A percentile compares a stretch with the other conserved stretches of the same genome.
Conservation (phyloP, 2,329 filamentous ascomycete genomes). For the Neoscytalidium dimidiatum region DNA sequence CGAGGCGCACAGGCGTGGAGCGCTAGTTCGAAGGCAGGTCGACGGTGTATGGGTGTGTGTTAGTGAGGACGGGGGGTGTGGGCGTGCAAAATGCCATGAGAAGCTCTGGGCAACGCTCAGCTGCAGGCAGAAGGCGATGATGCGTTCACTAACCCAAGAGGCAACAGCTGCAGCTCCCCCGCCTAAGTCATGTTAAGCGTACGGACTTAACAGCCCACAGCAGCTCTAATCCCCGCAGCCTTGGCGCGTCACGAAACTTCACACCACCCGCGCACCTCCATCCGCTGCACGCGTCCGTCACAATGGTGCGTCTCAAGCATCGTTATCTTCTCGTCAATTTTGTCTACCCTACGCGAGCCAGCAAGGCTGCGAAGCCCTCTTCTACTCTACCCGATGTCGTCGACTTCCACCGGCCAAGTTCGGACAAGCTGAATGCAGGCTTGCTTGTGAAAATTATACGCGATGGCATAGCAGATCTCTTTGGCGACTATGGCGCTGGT, state of each 20-base stretch:
- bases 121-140: neutral
- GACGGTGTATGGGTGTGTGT: neutral
- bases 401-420: conserved; percentile 76
- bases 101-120: neutral
- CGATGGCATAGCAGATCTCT: conserved; percentile 36
- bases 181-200: neutral
- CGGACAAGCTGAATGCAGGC: conserved; percentile 67
- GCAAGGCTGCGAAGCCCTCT: conserved; percentile 29
- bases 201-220: neutral
- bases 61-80: neutral
- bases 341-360: conserved; percentile 70
- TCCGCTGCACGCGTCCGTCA: neutral
- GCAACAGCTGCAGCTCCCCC: conserved; percentile 8
- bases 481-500: conserved; percentile 83
- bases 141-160: conserved; percentile 1
- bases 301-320: conserved; percentile 96
- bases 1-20: neutral
- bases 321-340: conserved; percentile 95
- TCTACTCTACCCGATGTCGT: conserved; percentile 60
- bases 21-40: neutral
- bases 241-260: conserved; percentile 10
- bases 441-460: conserved; percentile 67
- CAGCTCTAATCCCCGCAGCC: conserved; percentile 4
- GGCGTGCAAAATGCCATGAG: neutral
- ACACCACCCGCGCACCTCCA: neutral